Base-by-base conservation (phyloP, 352 stramenopile species). In the Phytophthora quininea region DNA sequence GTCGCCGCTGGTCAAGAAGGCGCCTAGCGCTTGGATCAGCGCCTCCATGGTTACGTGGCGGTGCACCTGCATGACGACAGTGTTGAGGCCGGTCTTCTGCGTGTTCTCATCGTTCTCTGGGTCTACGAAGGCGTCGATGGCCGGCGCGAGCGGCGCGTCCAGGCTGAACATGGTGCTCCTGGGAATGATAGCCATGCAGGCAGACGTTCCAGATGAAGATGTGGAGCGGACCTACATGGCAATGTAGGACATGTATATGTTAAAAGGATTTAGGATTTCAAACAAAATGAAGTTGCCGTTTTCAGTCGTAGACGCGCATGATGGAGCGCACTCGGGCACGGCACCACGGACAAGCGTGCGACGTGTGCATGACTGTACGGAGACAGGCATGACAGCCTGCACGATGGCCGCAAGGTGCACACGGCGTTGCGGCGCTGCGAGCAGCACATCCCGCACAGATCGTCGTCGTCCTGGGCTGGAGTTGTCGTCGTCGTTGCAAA, bases 41-140 rank as follows among this genome's bases (percentile, higher is more conserved):
- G 79, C 69, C 75, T 96, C 86, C 51, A 96, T 86, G 24, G 65
- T 80, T 58, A 92, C 81, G 27, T 80, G 79, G 48, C 88, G 86
- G 53, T 96, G 86, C 52, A 95, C 82, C 58, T 95, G 86, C 86
- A 96, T 95, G 29, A 96, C 74, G 42, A 96, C 75, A n/a, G 84
- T 94, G 74, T 96, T 96, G 37, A 96, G 77, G 33, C 83, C 87
- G 43, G 86, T 93, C 79, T 93, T 96, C 71, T 96, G 88, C 64
- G 74, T 70, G 24, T 73, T 82, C 24, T 96, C 86, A 40, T 94
- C 86, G 57, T 92, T 92, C 70, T 95, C 87, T 3, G 88, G 87
- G 74, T 95, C 74, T 60, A 95, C 84, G 69, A 94, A 96, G 69
- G 84, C 87, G 57, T 93, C 84, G 69, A 96, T 93, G 51, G 89